Evolutionary conservation across 2,329 filamentous ascomycete genomes (phyloP), one percentile per base, ranked within the genome.

Genomic region (Bipolaris zeicola): DNA sequence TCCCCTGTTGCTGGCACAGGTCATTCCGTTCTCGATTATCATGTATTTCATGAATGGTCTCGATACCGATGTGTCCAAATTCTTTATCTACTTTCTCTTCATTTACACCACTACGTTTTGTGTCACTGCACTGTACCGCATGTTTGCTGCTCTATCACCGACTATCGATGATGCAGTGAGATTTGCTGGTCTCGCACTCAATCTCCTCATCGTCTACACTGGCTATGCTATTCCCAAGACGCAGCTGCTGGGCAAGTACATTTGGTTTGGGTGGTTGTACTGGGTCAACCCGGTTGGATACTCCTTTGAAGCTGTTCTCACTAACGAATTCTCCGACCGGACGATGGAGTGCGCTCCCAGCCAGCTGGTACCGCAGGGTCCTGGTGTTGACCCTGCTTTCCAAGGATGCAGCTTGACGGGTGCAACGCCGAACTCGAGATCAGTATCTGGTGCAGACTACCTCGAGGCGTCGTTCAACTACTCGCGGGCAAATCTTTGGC

Each of bases 141-240:
- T 87, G 78, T 85, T 90, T 58, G 88, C 87, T 1, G 81, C 86
- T 0, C 76, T 89, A 28, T 87, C 84, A 3, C 85, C 83, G 2
- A 82, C 83, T 1, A 87, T 89, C 44, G 86, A 89, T 62, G 86
- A 88, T 58, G 86, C 87, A 1, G 85, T 89, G 10, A 79, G 87
- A 10, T 87, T 89, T 70, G 81, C 83, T 57, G 87, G 87, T 64
- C 81, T 87, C 58, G 81, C 81, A 0, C 75, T 89, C 52, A 88
- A 89, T 59, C 72, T 89, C 18, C 77, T 89, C 44, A 79, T 88
- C 62, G 80, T 89, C 63, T 89, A 82, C 67, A 85, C 85, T 16
- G 87, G 87, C 42, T 89, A 89, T 68, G 85, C 87, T n/a, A 89
- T 89, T 62, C 84, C 85, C 0, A 88, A 87, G 67, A 82, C 85